Conservation (phyloP, 208 protist genomes). For the Acanthamoeba culbertsoni region DNA sequence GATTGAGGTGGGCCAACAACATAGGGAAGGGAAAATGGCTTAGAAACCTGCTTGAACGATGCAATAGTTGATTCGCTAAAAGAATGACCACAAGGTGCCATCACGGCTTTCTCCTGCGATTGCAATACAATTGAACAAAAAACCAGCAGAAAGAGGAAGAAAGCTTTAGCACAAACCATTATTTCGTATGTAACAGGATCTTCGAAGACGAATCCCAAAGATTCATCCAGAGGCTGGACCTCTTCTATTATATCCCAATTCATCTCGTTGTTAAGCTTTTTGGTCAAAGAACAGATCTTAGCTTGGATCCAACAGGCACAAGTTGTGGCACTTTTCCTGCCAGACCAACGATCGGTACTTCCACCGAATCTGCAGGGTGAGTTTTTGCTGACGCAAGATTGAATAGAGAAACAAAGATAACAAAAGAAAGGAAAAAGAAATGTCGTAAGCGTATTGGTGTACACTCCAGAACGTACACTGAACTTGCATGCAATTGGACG, state of each 20-base stretch:
- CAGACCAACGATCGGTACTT: no score
- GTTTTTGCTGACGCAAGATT: no score
- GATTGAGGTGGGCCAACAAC: background rate
- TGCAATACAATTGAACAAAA: background rate
- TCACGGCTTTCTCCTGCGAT: conserved; percentile 28
- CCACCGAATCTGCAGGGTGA: no score
- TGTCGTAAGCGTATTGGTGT: no score
- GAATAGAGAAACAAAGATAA: no score
- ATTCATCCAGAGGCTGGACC: background rate
- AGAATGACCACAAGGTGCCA: background rate
- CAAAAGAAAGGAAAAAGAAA: no score
- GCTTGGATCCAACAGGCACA: no score
- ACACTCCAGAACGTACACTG: no score
- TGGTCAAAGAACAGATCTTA: no score
- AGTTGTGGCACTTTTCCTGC: no score
- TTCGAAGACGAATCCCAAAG: background rate
- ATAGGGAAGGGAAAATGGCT: background rate
- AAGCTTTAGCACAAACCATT: background rate
- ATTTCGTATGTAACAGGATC: background rate
- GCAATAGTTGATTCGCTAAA: background rate
- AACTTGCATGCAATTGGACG: no score
- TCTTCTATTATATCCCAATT: background rate
- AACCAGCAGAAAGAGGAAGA: background rate
- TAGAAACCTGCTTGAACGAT: background rate
- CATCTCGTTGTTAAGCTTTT: no score